These are phyloP conservation scores for Podospora appendiculata DNA, from an alignment of 495 filamentous ascomycete genomes.

Conservation along the genomic window DNA sequence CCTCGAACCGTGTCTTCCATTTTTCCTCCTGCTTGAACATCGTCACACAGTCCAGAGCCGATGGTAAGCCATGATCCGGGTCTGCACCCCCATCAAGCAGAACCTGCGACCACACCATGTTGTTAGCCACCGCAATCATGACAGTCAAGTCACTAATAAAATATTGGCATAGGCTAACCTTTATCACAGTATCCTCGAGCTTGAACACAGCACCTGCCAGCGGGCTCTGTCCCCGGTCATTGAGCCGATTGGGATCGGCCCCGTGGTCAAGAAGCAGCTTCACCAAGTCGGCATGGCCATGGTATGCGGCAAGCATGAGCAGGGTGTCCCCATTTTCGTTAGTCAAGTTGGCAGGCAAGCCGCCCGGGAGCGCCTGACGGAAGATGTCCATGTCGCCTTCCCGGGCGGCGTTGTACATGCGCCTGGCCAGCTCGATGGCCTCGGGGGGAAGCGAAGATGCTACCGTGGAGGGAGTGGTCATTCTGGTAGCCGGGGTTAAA, in stretches of 20 bases:
- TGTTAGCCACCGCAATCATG: too few species aligned
- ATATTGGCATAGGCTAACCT: slow-evolving; percentile 19
- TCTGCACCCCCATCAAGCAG: slow-evolving; percentile 43
- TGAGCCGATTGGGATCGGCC: slow-evolving; percentile 45
- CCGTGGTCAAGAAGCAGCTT: slow-evolving; percentile 41
- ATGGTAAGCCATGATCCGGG: slow-evolving; percentile 40
- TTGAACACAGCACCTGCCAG: slow-evolving; percentile 52
- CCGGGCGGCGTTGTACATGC: slow-evolving; percentile 47
- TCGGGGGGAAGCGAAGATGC: slow-evolving; percentile 30
- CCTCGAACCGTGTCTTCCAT: slow-evolving; percentile 40
- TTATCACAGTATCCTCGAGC: slow-evolving; percentile 39
- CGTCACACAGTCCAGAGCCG: slow-evolving; percentile 36
- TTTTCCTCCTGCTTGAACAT: slow-evolving; percentile 45
- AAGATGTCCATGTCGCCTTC: slow-evolving; percentile 39
- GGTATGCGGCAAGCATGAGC: slow-evolving; percentile 51
- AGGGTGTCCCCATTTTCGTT: slow-evolving; percentile 50
- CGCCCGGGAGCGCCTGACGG: slow-evolving; percentile 41
- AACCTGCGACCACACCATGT: slow-evolving; percentile 10
- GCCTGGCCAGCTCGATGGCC: slow-evolving; percentile 41
- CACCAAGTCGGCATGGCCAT: slow-evolving; percentile 45
- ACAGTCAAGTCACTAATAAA: not conserved
- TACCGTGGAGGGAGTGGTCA: too few species aligned
- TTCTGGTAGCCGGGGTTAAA: too few species aligned
- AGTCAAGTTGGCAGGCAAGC: slow-evolving; percentile 45
- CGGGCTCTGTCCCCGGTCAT: slow-evolving; percentile 47